These are phyloP conservation scores for Ganoderma boninense DNA, from an alignment of 1,284 basidiomycete genomes.

Conservation along the genomic window DNA sequence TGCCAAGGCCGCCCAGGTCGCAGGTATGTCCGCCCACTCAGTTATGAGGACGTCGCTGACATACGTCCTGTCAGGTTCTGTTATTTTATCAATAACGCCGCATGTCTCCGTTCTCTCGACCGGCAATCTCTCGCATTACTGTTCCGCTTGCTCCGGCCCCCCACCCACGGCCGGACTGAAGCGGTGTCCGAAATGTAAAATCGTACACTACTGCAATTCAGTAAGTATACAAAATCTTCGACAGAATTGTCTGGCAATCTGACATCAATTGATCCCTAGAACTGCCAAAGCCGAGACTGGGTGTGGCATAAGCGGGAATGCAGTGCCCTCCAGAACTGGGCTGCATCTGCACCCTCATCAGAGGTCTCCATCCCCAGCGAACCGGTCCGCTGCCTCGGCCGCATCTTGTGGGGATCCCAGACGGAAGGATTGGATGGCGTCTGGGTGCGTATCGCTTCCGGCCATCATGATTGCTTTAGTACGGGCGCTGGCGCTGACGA, in stretches of 20 bases:
- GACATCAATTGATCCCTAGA: slow-evolving; percentile 47
- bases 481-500: slow-evolving; percentile 16
- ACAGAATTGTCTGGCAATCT: not conserved
- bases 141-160: slow-evolving; percentile 70
- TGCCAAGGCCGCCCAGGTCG: slow-evolving; percentile 43
- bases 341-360: slow-evolving; percentile 53
- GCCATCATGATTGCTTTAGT: slow-evolving; percentile 12
- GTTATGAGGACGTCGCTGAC: not conserved
- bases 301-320: slow-evolving; percentile 81
- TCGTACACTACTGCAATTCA: slow-evolving; percentile 75
- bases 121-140: slow-evolving; percentile 65
- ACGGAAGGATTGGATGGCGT: slow-evolving; percentile 59
- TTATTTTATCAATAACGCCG: slow-evolving; percentile 64
- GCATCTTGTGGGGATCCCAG: slow-evolving; percentile 74
- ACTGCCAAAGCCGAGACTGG: slow-evolving; percentile 86
- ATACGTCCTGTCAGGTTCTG: slow-evolving; percentile 55
- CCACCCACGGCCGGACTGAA: slow-evolving; percentile 51
- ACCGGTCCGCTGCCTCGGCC: slow-evolving; percentile 78
- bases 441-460: slow-evolving; percentile 60
- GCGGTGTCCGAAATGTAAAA: slow-evolving; percentile 77
- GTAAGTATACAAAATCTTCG: slow-evolving; percentile 48
- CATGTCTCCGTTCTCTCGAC: slow-evolving; percentile 74
- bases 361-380: slow-evolving; percentile 69
- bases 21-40: slow-evolving; percentile 45
- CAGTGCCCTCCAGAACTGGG: slow-evolving; percentile 67